Evolutionary conservation across 257 asterid genomes (phyloP), one percentile per base, ranked within the genome.

Genomic region (Capsicum pubescens): DNA sequence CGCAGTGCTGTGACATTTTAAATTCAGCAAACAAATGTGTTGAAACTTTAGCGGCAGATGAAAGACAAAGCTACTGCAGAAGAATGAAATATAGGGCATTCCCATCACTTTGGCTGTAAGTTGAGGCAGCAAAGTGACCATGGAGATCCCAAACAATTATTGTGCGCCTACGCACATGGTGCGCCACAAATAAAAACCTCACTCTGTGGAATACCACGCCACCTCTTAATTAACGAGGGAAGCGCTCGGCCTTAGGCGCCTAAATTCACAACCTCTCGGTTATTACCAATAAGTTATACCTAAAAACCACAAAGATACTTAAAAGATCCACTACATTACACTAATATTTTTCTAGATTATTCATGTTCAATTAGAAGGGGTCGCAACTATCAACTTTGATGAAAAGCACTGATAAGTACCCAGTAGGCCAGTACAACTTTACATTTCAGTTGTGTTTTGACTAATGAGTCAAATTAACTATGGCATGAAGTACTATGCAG

Each of bases 41-140:
- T 36, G 76, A 14, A 68, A 68, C n/a, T 36, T 52, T 0, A 68
- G 54, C 3, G 26, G 54, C 4, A 68, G 14, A 68, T 0, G 12
- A 67, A 35, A 67, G 26, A 69, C 55, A 17, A 16, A 16, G 6
- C 50, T 14, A 26, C 2, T 14, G n/a, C 21, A 21, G 50, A 15
- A 2, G 46, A 26, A n/a, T n/a, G 39, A 71, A 70, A 88, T 94
- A 60, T 92, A 92, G 94, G 94, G 93, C 90, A 70, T 39, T 84
- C 89, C 88, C 8, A 4, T 79, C 90, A 94, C 97, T 88, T 44
- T 84, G 48, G 74, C 91, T 89, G 94, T 92, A 86, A 12, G 26
- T 80, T 81, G 52, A 17, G 60, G 91, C 94, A 90, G 91, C 89
- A 87, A 87, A 92, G 92, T 91, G 91, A 84, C 64, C 84, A 83